phyloP scores from a whole-genome alignment of 176 grass and related monocot genomes.

The Areca catechu region DNA sequence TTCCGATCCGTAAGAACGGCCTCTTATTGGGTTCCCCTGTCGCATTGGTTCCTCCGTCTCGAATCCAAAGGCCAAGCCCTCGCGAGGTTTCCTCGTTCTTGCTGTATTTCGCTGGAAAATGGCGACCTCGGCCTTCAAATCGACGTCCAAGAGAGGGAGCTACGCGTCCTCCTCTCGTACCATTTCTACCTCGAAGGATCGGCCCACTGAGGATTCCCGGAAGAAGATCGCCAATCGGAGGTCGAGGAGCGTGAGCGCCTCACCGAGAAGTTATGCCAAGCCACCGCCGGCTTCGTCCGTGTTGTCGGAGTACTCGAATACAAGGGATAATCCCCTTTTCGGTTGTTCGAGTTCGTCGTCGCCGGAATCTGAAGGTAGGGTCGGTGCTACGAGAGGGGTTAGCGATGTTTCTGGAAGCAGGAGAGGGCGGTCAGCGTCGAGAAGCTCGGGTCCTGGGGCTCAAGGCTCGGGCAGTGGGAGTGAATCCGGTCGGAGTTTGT shows the following conservation, averaged over 20 bases:
- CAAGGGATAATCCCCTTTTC: constrained; percentile 30
- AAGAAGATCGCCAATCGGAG: constrained; percentile 23
- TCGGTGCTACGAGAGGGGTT: not conserved
- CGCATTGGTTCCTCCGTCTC: too few species aligned
- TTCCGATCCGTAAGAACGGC: too few species aligned
- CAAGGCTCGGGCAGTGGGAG: not conserved
- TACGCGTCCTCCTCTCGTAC: constrained; percentile 12
- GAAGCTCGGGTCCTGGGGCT: not conserved
- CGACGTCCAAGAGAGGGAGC: constrained; percentile 31
- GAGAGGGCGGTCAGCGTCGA: constrained; percentile 3
- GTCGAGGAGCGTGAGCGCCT: constrained; percentile 31
- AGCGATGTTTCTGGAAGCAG: not conserved
- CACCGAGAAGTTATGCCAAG: constrained; percentile 4
- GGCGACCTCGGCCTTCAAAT: constrained; percentile 29
- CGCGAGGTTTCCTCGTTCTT: not conserved
- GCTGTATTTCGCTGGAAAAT: constrained; percentile 4
- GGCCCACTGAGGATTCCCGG: constrained; percentile 2
- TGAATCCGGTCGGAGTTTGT: constrained; percentile 1
- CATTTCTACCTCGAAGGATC: constrained; percentile 23
- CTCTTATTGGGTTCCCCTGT: too few species aligned
- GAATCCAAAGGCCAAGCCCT: too few species aligned
- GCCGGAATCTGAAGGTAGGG: constrained; percentile 7
- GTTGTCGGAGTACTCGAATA: constrained; percentile 13
- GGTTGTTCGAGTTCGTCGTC: constrained; percentile 29
- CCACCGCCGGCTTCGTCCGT: not conserved